phyloP scores from a whole-genome alignment of 2,329 filamentous ascomycete genomes.

The Myriangium duriaei region DNA sequence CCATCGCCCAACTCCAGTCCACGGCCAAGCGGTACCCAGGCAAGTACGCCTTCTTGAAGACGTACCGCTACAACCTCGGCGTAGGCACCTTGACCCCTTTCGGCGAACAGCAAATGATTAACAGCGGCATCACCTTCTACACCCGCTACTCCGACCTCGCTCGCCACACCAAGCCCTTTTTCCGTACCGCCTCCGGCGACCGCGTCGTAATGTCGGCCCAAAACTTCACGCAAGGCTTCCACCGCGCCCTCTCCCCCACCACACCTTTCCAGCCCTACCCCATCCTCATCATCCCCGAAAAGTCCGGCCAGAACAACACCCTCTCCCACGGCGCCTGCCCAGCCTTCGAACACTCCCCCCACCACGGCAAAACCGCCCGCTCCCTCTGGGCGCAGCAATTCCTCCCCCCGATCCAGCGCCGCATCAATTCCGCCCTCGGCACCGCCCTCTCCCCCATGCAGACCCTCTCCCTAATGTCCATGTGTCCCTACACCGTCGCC shows the following conservation, averaged over 20 bases:
- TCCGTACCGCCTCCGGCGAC: constrained; percentile 56
- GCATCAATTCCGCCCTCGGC: constrained; percentile 59
- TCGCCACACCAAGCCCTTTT: constrained; percentile 48
- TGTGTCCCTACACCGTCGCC: constrained; percentile 78
- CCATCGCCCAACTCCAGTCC: no score
- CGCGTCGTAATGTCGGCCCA: constrained; percentile 63
- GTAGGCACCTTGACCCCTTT: constrained; percentile 56
- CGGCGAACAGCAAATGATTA: constrained; percentile 56
- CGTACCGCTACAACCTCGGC: constrained; percentile 60
- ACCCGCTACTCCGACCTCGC: constrained; percentile 55
- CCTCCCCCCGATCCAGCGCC: constrained; percentile 49
- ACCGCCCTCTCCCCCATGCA: constrained; percentile 51
- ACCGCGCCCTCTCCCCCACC: constrained; percentile 39
- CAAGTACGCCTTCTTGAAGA: constrained; percentile 55
- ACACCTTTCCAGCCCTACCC: constrained; percentile 33
- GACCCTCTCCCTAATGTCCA: constrained; percentile 66
- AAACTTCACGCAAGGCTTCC: constrained; percentile 65
- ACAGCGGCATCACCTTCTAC: constrained; percentile 67
- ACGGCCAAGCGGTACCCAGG: constrained; percentile 50
- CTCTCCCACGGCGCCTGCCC: constrained; percentile 62
- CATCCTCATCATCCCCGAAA: constrained; percentile 59
- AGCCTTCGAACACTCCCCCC: constrained; percentile 51
- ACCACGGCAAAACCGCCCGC: constrained; percentile 41
- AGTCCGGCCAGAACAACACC: constrained; percentile 59
- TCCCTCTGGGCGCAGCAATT: constrained; percentile 50